A percentile compares a stretch with the other conserved stretches of the same genome.
Conservation (phyloP, 495 filamentous ascomycete species). For the Diplogelasinospora grovesii region DNA sequence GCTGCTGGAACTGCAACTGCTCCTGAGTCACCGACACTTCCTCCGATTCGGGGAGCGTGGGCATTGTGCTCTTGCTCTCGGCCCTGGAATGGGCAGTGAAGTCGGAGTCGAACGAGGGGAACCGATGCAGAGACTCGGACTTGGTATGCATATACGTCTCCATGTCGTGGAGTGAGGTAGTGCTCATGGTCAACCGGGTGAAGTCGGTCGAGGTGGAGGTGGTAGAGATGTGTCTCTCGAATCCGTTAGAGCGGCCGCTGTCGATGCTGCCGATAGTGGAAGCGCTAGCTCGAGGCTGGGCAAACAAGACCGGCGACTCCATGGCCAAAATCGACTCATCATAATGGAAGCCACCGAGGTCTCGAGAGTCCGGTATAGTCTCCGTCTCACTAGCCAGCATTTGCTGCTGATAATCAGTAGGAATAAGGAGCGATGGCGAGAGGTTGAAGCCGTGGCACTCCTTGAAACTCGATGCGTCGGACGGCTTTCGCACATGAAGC, state of each 20-base stretch:
- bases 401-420: conserved; percentile 42
- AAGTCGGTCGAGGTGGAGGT: conserved; percentile 36
- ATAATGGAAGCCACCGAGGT: conserved; percentile 25
- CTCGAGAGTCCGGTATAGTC: conserved; percentile 25
- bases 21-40: conserved; percentile 7
- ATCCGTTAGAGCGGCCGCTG: conserved; percentile 20
- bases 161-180: conserved; percentile 31
- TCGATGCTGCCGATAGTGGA: conserved; percentile 37
- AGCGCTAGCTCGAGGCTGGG: conserved; percentile 31
- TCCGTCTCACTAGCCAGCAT: conserved; percentile 36
- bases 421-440: conserved; percentile 49
- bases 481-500: conserved; percentile 29
- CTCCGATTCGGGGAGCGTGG: conserved; percentile 25
- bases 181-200: conserved; percentile 39
- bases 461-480: conserved; percentile 45
- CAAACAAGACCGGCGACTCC: conserved; percentile 18
- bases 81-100: conserved; percentile 8
- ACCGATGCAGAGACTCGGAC: conserved; percentile 18
- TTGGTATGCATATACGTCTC: conserved; percentile 19
- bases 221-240: conserved; percentile 39
- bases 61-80: conserved; percentile 23
- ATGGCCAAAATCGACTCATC: conserved; percentile 27
- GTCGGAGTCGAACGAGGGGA: conserved; percentile 20
- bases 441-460: conserved; percentile 50
- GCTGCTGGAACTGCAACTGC: conserved; percentile 3